Conservation (phyloP, 2,329 filamentous ascomycete genomes). For the Catunica adiposa region DNA sequence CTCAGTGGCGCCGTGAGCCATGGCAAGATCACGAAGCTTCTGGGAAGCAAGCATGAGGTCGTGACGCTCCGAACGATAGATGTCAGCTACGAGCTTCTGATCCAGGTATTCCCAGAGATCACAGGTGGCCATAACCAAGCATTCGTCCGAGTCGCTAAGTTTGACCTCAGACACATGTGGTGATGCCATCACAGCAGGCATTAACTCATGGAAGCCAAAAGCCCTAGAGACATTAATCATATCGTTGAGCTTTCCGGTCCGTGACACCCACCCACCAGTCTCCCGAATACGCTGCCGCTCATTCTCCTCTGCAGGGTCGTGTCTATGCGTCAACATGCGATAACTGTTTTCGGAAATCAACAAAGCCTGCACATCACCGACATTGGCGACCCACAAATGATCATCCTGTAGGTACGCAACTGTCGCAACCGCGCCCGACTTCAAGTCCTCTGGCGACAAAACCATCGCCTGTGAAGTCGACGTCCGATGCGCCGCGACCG, state of each 20-base stretch:
- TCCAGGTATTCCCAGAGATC: conserved; percentile 93
- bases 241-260: conserved; percentile 88
- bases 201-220: conserved; percentile 85
- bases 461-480: conserved; percentile 57
- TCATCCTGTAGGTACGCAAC: conserved; percentile 79
- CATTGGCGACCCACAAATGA: conserved; percentile 85
- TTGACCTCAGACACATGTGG: conserved; percentile 66
- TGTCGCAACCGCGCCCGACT: conserved; percentile 80
- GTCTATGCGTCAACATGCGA: conserved; percentile 72
- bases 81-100: conserved; percentile 78
- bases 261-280: conserved; percentile 87
- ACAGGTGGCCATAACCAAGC: conserved; percentile 75
- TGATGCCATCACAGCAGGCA: conserved; percentile 83
- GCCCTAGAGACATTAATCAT: conserved; percentile 78
- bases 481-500: conserved; percentile 45
- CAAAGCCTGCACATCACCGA: conserved; percentile 91
- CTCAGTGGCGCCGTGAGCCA: conserved; percentile 80
- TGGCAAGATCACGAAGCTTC: conserved; percentile 84
- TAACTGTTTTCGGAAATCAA: conserved; percentile 77
- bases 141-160: conserved; percentile 78
- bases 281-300: conserved; percentile 84
- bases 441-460: conserved; percentile 74
- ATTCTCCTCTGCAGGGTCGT: conserved; percentile 72
- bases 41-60: conserved; percentile 93
- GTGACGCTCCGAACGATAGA: conserved; percentile 67